A percentile compares a stretch with the other conserved stretches of the same genome.
Evolutionary conservation across 2,329 filamentous ascomycete genomes (phyloP).

Genomic region (Xylaria sp.): DNA sequence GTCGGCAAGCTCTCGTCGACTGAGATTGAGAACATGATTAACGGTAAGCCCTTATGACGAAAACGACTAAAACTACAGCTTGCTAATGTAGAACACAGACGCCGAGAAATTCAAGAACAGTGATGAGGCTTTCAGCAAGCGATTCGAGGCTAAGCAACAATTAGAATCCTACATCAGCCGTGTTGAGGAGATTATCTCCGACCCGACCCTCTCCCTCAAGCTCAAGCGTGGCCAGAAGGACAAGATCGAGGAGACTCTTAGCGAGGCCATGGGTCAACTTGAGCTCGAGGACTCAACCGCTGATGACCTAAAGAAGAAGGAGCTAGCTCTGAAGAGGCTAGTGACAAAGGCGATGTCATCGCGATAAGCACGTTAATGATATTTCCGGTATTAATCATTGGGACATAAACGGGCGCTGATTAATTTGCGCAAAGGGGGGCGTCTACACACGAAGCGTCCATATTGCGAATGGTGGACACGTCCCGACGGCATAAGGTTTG

Average conservation of each 20-base stretch:
- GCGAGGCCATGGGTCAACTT: conserved; percentile 96
- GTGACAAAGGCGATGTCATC: conserved; percentile 99
- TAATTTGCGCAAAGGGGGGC: conserved; percentile 42
- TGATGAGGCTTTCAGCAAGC: conserved; percentile 99
- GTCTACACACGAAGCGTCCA: conserved; percentile 43
- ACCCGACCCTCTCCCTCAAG: conserved; percentile 95
- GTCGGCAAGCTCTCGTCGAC: conserved; percentile 94
- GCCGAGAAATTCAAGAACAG: conserved; percentile 98
- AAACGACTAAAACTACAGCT: not conserved
- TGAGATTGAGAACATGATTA: conserved; percentile 99
- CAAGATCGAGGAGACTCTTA: conserved; percentile 97
- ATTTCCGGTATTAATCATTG: conserved; percentile 44
- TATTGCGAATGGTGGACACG: conserved; percentile 45
- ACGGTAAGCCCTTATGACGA: conserved; percentile 64
- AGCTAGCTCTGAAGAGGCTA: conserved; percentile 95
- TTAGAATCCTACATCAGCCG: conserved; percentile 98
- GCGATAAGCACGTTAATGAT: conserved; percentile 67
- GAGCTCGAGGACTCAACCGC: conserved; percentile 92
- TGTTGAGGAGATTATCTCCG: conserved; percentile 98
- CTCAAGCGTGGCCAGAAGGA: conserved; percentile 99
- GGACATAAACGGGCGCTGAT: conserved; percentile 45
- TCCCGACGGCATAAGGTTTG: conserved; percentile 40
- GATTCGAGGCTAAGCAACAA: conserved; percentile 98
- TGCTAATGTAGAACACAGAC: conserved; percentile 60
- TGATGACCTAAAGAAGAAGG: conserved; percentile 99